Evolutionary conservation across 2,329 filamentous ascomycete species (phyloP).

Genomic region (Dactylonectria estremocensis): DNA sequence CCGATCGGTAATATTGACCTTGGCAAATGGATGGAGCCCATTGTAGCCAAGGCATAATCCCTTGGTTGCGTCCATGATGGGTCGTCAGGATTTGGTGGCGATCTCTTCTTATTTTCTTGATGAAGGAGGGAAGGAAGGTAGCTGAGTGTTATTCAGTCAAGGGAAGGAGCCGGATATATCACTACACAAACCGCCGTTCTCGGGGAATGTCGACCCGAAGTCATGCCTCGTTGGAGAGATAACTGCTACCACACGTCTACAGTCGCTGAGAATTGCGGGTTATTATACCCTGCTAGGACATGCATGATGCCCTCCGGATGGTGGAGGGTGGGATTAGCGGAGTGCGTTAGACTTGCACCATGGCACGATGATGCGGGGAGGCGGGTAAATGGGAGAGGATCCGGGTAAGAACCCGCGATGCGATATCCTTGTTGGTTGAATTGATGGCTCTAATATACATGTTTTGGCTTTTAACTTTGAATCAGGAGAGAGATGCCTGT

Average conservation of each 20-base stretch:
- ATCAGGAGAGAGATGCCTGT: neutral
- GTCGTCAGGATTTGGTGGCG: neutral
- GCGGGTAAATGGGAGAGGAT: slow-evolving; percentile 2
- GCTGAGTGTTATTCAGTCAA: slow-evolving; percentile 3
- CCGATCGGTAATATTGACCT: slow-evolving; percentile 65
- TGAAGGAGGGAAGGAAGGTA: too few relatives aligned
- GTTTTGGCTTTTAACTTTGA: neutral
- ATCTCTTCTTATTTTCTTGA: neutral
- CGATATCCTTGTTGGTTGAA: neutral
- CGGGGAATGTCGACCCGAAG: slow-evolving; percentile 31
- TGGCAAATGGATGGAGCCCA: slow-evolving; percentile 69
- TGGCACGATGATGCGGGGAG: neutral
- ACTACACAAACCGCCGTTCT: slow-evolving; percentile 20
- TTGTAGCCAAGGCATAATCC: slow-evolving; percentile 64
- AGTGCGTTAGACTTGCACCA: neutral
- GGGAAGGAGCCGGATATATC: slow-evolving; percentile 21
- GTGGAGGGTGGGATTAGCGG: slow-evolving; percentile 1
- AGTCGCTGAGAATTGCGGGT: slow-evolving; percentile 29
- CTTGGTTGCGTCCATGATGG: slow-evolving; percentile 39
- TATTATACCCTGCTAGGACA: neutral
- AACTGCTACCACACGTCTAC: slow-evolving; percentile 12
- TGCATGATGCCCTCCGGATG: slow-evolving; percentile 1
- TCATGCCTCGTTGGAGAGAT: slow-evolving; percentile 20
- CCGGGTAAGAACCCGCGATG: neutral
- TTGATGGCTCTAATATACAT: neutral